Base-by-base conservation (phyloP, 2,329 filamentous ascomycete genomes). In the Elsinoe batatas region DNA sequence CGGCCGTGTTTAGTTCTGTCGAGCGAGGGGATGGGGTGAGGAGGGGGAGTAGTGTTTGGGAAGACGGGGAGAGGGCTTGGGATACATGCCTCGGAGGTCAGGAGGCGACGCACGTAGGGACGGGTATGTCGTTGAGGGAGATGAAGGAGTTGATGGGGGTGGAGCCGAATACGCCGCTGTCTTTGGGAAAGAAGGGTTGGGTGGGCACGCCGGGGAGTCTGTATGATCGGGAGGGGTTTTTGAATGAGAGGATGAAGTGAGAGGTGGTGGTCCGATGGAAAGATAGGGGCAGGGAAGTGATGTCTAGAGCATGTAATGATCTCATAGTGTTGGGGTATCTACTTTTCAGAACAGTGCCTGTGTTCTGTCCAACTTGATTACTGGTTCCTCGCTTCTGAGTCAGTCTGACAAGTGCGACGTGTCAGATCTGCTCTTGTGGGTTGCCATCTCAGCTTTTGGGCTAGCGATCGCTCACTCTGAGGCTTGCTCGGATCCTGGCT, bases 181-280 rank as follows among this genome's bases (percentile, higher is more conserved):
- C 42, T 13, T 42, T 38, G 54, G 18, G 49, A 37, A 49, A 56
- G 22, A 22, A 15, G 17, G 46, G 54, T 8, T 22, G 6, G 32
- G 32, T 33, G 33, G 26, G 35, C 36, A 51, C 72, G 47, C 73
- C 72, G 35, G 71, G 64, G 53, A 76, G 74, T 63, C 61, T 76
- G 59, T 77, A 77, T 61, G 74, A 76, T 62, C 61, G 59, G n/a
- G 62, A 67, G 53, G 69, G 69, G 11, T 70, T 71, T 60, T 61
- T 70, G 62, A 64, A 59, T 60, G 20, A 33, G 3, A 40, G 20
- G 33, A 11, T 22, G 20, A 40, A 3, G 49, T 22, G 33, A 26
- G 12, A 7, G 26, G 26, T 7, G 4, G 26, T 8, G 26, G 7
- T 3, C 2, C 4, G 26, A 30, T 3, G 22, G 22, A 5, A 22